Percentiles rank a stretch among this genome's conserved stretches.
Conservation (phyloP, 78 protist species). For the Planoprotostelium fungivorum region DNA sequence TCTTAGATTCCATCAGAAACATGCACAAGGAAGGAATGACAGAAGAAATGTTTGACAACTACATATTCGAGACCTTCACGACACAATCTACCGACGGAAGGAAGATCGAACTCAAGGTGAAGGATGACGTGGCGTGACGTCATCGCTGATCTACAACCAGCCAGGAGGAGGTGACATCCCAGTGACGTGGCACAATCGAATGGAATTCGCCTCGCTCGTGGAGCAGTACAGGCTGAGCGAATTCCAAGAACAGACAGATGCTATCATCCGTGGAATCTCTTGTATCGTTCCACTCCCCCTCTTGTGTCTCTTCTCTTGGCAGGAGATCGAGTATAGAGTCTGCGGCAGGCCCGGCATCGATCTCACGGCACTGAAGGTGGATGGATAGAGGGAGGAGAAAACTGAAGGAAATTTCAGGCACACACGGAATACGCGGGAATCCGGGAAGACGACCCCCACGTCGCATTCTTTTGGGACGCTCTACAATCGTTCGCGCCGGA, state of each 20-base stretch:
- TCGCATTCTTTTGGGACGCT: slow-evolving; percentile 46
- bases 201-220: slow-evolving; percentile 38
- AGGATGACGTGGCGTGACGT: not conserved
- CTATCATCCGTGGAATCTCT: slow-evolving; percentile 34
- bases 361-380: slow-evolving; percentile 29
- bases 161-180: slow-evolving; percentile 24
- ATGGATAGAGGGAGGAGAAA: not conserved
- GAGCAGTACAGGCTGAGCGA: slow-evolving; percentile 48
- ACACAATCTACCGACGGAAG: slow-evolving; percentile 28
- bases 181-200: slow-evolving; percentile 37
- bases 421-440: slow-evolving; percentile 53
- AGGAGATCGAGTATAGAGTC: slow-evolving; percentile 49
- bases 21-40: not conserved
- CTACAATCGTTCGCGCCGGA: slow-evolving; percentile 54
- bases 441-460: slow-evolving; percentile 17
- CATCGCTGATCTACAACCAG: not conserved
- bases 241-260: slow-evolving; percentile 38
- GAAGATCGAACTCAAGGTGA: slow-evolving; percentile 9
- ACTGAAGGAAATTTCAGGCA: not conserved
- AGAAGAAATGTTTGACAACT: slow-evolving; percentile 16
- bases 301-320: slow-evolving; percentile 57
- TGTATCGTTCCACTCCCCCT: slow-evolving; percentile 31
- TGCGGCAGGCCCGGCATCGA: slow-evolving; percentile 63
- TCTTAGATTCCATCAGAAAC: slow-evolving; percentile 20
- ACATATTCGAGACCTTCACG: slow-evolving; percentile 26